Conservation (phyloP, 805 yeast species). For the Starmera amethionina region DNA sequence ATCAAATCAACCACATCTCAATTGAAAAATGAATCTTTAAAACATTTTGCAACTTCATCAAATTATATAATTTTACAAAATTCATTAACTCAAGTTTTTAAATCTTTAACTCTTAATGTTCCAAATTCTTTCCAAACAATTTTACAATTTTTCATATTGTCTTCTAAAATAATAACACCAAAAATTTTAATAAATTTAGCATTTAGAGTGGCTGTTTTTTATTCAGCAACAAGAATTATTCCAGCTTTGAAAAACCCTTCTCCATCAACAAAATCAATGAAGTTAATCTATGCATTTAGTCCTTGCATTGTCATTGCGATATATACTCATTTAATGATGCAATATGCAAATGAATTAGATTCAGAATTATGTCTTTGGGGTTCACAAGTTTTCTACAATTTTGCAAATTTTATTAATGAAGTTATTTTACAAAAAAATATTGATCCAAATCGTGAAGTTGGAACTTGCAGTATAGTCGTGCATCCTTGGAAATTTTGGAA, state of each 20-base stretch:
- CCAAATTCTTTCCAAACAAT: conserved; percentile 22
- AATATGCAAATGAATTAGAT: conserved; percentile 60
- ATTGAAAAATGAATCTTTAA: conserved; percentile 17
- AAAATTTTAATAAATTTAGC: conserved; percentile 75
- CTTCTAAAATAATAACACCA: conserved; percentile 52
- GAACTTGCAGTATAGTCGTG: conserved; percentile 21
- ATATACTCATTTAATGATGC: conserved; percentile 88
- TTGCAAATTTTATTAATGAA: no score
- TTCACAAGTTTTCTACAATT: conserved; percentile 3
- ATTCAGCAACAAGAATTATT: conserved; percentile 88
- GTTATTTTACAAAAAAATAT: no score
- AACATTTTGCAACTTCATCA: conserved; percentile 11
- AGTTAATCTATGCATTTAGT: conserved; percentile 73
- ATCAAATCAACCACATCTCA: conserved; percentile 25
- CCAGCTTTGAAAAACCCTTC: conserved; percentile 51
- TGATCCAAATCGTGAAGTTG: no score
- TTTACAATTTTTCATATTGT: conserved; percentile 34
- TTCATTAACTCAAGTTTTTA: conserved; percentile 14
- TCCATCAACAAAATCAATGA: conserved; percentile 25
- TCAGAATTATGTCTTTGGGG: conserved; percentile 54
- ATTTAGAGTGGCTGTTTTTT: conserved; percentile 77
- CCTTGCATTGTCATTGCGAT: conserved; percentile 94
- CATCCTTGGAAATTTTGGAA: conserved; percentile 96
- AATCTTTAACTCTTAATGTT: conserved; percentile 13
- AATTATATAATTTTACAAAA: conserved; percentile 11